These are phyloP conservation scores for Calonectria multiphialidica DNA, from an alignment of 2,329 filamentous ascomycete species.

Conservation along the genomic window DNA sequence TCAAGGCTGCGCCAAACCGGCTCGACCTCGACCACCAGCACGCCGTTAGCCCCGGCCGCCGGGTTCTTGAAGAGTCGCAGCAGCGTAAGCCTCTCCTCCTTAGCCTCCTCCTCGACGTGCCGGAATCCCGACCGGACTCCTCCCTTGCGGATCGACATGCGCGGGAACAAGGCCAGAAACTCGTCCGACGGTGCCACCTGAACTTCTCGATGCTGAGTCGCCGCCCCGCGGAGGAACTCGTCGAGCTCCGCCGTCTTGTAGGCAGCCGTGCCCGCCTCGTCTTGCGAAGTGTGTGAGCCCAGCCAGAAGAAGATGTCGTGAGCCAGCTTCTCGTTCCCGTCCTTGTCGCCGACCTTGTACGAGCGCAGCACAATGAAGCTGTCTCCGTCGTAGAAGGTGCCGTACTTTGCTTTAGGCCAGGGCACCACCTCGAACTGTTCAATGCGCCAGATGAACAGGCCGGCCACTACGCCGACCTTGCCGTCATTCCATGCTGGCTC, in stretches of 20 bases:
- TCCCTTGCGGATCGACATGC: slow-evolving; percentile 69
- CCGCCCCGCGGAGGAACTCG: slow-evolving; percentile 72
- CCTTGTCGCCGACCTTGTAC: slow-evolving; percentile 62
- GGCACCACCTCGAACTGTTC: slow-evolving; percentile 74
- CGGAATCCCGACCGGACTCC: slow-evolving; percentile 73
- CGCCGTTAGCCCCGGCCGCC: slow-evolving; percentile 55
- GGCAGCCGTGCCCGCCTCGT: slow-evolving; percentile 76
- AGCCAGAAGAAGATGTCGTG: slow-evolving; percentile 81
- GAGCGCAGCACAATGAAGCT: slow-evolving; percentile 76
- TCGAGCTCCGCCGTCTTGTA: slow-evolving; percentile 80
- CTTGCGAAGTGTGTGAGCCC: slow-evolving; percentile 73
- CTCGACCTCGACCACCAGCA: slow-evolving; percentile 74
- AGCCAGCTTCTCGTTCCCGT: slow-evolving; percentile 58
- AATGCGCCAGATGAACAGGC: slow-evolving; percentile 74
- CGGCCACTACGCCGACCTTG: slow-evolving; percentile 62
- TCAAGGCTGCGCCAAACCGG: slow-evolving; percentile 72
- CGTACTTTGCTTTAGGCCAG: slow-evolving; percentile 68
- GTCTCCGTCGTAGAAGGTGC: slow-evolving; percentile 75
- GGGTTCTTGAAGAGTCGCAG: slow-evolving; percentile 74
- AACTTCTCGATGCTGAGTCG: slow-evolving; percentile 74
- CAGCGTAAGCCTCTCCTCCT: slow-evolving; percentile 61
- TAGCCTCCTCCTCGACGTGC: slow-evolving; percentile 66
- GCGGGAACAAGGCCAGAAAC: slow-evolving; percentile 72
- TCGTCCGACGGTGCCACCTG: slow-evolving; percentile 69
- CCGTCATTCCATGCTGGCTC: slow-evolving; percentile 77